Conservation (phyloP, 2,329 filamentous ascomycete genomes). For the Claviceps digitariae region DNA sequence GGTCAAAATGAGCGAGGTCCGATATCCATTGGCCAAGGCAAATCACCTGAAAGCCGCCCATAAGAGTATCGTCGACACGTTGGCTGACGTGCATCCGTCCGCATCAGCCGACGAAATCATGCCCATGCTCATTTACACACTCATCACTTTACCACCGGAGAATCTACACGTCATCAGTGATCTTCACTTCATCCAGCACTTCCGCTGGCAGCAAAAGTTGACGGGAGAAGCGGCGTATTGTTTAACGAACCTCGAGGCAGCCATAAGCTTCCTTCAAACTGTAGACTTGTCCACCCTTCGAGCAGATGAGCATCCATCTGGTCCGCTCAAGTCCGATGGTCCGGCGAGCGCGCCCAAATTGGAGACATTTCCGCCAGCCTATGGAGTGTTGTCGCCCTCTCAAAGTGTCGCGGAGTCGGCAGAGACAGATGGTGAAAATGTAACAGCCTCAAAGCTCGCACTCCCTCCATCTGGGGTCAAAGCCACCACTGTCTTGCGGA, state of each 20-base stretch:
- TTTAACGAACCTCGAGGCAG: constrained; percentile 87
- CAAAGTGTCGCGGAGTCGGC: constrained; percentile 19
- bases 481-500: constrained; percentile 40
- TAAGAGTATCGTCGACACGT: constrained; percentile 85
- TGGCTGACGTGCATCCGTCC: constrained; percentile 53
- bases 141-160: constrained; percentile 81
- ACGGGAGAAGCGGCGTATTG: constrained; percentile 94
- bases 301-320: constrained; percentile 60
- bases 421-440: constrained; percentile 19
- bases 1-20: constrained; percentile 70
- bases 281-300: constrained; percentile 84
- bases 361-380: constrained; percentile 45
- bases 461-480: constrained; percentile 29
- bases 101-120: constrained; percentile 96
- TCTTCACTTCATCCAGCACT: constrained; percentile 84
- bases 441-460: constrained; percentile 21
- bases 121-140: constrained; percentile 88
- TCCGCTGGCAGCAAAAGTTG: constrained; percentile 72
- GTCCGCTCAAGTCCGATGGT: constrained; percentile 44
- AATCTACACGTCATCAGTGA: constrained; percentile 86
- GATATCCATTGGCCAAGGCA: constrained; percentile 82
- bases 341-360: constrained; percentile 34
- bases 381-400: constrained; percentile 26
- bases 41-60: constrained; percentile 79
- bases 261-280: constrained; percentile 87